A percentile compares a stretch with the other conserved stretches of the same genome.
These are phyloP conservation scores for Potentilla sterilis DNA, from an alignment of 306 rosid species.

Conservation along the genomic window DNA sequence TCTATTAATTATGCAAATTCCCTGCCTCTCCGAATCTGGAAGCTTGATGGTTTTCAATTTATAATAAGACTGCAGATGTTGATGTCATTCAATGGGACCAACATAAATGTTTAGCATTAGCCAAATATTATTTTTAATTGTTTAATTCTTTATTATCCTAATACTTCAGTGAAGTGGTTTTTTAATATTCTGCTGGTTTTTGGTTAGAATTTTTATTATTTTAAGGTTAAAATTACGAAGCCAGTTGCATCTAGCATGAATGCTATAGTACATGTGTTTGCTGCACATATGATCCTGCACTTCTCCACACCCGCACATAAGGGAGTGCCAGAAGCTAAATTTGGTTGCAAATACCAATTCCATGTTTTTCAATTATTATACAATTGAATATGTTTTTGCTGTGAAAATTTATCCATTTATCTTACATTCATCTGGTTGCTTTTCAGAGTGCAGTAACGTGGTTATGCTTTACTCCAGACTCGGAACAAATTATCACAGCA, in stretches of 20 bases:
- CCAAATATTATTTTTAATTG: background rate
- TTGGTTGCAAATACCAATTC: background rate
- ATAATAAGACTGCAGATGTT: background rate
- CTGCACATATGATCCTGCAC: background rate
- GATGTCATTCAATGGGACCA: background rate
- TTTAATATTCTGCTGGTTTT: background rate
- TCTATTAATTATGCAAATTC: background rate
- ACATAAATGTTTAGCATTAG: background rate
- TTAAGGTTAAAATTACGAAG: background rate
- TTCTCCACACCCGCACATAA: background rate
- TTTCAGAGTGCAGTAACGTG: conserved; percentile 97
- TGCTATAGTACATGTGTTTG: background rate
- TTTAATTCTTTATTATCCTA: background rate
- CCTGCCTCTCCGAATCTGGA: background rate
- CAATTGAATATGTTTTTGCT: background rate
- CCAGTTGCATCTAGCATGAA: background rate
- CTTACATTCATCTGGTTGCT: conserved; percentile 14
- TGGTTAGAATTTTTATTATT: background rate
- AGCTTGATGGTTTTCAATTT: background rate
- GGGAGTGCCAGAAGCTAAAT: background rate
- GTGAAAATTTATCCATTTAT: background rate
- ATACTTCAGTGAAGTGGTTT: background rate
- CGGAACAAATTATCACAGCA: conserved; percentile 87
- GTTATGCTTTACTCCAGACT: conserved; percentile 88
- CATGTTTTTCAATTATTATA: background rate